phyloP scores from a whole-genome alignment of 2,329 filamentous ascomycete species.

The Pyrenophora teres region DNA sequence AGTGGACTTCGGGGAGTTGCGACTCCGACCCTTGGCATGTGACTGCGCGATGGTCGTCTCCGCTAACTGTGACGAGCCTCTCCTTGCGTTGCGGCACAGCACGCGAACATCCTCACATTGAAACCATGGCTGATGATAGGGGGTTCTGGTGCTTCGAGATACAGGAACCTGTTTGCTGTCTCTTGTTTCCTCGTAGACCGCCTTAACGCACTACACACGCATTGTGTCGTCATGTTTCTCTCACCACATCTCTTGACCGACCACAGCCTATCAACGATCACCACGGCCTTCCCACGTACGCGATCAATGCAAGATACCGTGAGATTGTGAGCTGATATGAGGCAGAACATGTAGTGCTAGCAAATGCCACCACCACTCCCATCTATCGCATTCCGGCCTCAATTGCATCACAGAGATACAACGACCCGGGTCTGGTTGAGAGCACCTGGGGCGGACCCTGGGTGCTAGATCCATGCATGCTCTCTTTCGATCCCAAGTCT shows the following conservation, averaged over 20 bases:
- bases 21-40: conserved; percentile 6
- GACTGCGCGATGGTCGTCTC: not conserved
- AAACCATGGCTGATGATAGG: not conserved
- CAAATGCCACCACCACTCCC: conserved; percentile 6
- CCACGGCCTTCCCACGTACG: conserved; percentile 20
- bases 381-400: not conserved
- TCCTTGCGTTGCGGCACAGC: conserved; percentile 2
- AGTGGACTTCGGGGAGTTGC: not conserved
- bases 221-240: conserved; percentile 4
- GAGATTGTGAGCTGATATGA: not conserved
- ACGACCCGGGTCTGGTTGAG: no score
- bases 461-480: not conserved
- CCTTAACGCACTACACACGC: no score
- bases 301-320: not conserved
- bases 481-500: not conserved
- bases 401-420: not conserved
- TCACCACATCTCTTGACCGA: conserved; percentile 21
- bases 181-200: not conserved
- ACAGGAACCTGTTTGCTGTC: not conserved
- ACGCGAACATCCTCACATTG: conserved; percentile 3
- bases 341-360: conserved; percentile 3
- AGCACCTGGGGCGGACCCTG: not conserved
- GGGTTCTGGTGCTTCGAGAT: not conserved
- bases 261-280: conserved; percentile 15
- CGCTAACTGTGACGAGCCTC: conserved; percentile 9